Conservation (phyloP, 306 rosid genomes). For the Astragalus membranaceus region DNA sequence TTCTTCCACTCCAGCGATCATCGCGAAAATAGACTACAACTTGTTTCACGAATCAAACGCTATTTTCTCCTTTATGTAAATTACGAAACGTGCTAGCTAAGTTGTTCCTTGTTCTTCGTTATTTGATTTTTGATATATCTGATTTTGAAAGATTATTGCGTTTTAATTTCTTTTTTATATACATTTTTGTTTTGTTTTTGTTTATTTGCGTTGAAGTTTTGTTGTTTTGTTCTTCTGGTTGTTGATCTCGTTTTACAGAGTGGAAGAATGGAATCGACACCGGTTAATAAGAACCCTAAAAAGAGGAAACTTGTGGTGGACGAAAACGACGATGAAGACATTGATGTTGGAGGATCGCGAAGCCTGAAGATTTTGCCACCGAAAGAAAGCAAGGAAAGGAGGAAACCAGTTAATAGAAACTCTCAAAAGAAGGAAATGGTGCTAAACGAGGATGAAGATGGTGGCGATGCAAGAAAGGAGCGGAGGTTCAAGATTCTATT, state of each 20-base stretch:
- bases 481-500: constrained; percentile 34
- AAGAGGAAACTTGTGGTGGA: constrained; percentile 14
- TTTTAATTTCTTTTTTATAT: not conserved
- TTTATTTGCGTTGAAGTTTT: not conserved
- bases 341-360: not conserved
- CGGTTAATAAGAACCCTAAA: not conserved
- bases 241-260: not conserved
- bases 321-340: too few species aligned
- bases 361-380: constrained; percentile 38
- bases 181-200: not conserved
- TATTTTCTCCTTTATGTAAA: not conserved
- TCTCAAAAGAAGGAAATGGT: constrained; percentile 10
- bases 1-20: too few species aligned
- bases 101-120: not conserved
- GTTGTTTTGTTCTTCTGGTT: not conserved
- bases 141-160: not conserved
- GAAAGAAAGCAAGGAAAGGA: constrained; percentile 21
- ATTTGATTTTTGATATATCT: not conserved
- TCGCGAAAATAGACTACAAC: too few species aligned
- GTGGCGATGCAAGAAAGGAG: not conserved
- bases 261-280: constrained; percentile 4
- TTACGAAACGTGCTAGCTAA: not conserved
- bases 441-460: not conserved
- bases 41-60: not conserved
- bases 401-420: not conserved